Evolutionary conservation across 305 asterid genomes (phyloP), one percentile per base, ranked within the genome.

Genomic region (Lippia alba): DNA sequence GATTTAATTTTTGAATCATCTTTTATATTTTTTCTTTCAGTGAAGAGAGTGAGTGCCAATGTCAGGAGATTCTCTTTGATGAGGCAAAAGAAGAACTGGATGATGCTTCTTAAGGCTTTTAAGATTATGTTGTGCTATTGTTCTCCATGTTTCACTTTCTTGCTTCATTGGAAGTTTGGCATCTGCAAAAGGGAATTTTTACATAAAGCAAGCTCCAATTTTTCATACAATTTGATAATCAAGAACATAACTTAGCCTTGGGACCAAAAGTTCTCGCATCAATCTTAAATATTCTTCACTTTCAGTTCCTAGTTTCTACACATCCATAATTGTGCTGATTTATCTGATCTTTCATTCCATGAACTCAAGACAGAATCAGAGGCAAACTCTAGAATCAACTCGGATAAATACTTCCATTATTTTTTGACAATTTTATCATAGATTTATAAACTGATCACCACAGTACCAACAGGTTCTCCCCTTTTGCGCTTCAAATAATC

Each of bases 21-120:
- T 15, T 44, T 44, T 44, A 6, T 51, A 9, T 51, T 16, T 51
- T 5, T 51, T 4, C 30, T 66, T 80, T 55, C 88, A 90, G 98
- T 84, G 89, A 86, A 40, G 87, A 81, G 70, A 87, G 74, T 69
- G 90, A 87, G 75, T 86, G 97, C 83, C 82, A 87, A 32, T 73
- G 77, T 80, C 84, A 82, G 64, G 92, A 85, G 69, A 86, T 84
- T 78, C 32, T 83, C 62, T 73, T 46, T 3, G 86, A 84, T 16
- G 86, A 74, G 56, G 50, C 19, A 51, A 51, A 15, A 51, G 7
- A 11, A 16, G 19, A 7, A n/a, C 5, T 15, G 56, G 30, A 51
- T 5, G 8, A 32, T 55, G 58, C 18, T 57, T 4, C 8, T 15
- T 20, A 4, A 11, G 54, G 39, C 50, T 19, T 41, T 19, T 19